Evolutionary conservation across 2,329 filamentous ascomycete species (phyloP), one percentile per base, ranked within the genome.

Genomic region (Talaromyces albobiverticillius): DNA sequence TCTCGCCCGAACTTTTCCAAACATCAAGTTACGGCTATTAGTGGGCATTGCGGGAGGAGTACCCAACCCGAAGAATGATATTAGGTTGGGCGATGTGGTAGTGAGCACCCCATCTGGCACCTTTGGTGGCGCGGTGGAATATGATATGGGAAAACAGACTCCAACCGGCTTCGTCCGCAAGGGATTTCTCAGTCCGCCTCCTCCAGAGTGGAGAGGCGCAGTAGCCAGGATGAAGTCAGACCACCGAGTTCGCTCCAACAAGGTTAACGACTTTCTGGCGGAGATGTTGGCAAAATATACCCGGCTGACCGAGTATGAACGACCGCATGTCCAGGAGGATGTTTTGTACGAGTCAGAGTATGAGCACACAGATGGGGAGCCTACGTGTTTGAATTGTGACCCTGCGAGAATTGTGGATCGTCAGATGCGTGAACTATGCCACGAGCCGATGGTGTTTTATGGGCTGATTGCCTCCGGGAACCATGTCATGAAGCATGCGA

Each of bases 121-220:
- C 1, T 46, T 22, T 14, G 53, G 56, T 16, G 67, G 67, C 2
- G 62, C 68, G 13, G 57, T 68, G 10, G 66, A 70, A 46, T 67
- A 64, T 49, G 66, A 68, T 38, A 48, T 60, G n/a, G 61, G 64
- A 2, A 67, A 68, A 54, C 8, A 62, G 1, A 49, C 25, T 11
- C 54, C 61, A 18, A 62, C 61, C 26, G 11, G 55, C 3, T 59
- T 67, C 4, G 46, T 59, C 20, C 55, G 45, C 5, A 69, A 60
- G 14, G 62, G 62, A 10, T 45, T 42, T 1, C 49, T 64, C 3
- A 59, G 61, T 16, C 49, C 46, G 5, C 61, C 40, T 40, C 53
- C 46, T 25, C 18, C 22, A 4, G 22, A 56, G 3, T 56, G 60
- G 14, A 36, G 22, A 16, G 46, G n/a, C 31, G 31, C 42, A 47